These are phyloP conservation scores for Annulohypoxylon truncatum DNA, from an alignment of 2,329 filamentous ascomycete species.

Conservation along the genomic window DNA sequence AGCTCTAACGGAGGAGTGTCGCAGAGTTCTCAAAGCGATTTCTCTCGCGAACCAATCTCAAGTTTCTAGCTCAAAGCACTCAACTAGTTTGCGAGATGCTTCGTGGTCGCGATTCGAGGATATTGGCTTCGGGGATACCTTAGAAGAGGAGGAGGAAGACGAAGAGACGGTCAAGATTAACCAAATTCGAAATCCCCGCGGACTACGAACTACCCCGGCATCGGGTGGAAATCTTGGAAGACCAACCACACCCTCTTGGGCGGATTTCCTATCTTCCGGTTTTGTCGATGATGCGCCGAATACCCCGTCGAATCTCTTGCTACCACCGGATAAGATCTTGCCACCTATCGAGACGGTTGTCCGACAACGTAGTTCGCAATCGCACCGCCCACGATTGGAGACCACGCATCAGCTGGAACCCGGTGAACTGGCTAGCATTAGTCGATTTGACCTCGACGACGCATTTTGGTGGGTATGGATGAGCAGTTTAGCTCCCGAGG, in stretches of 20 bases:
- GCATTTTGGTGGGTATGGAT: conserved; percentile 99
- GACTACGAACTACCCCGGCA: conserved; percentile 73
- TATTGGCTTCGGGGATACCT: conserved; percentile 83
- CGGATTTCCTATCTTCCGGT: conserved; percentile 94
- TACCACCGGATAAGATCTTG: conserved; percentile 92
- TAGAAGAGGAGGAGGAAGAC: conserved; percentile 78
- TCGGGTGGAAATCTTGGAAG: conserved; percentile 76
- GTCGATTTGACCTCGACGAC: conserved; percentile 86
- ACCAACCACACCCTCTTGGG: conserved; percentile 97
- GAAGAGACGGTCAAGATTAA: conserved; percentile 62
- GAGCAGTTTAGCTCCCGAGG: conserved; percentile 91
- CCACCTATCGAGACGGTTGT: conserved; percentile 81
- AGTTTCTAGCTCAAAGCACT: conserved; percentile 75
- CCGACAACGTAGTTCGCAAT: conserved; percentile 87
- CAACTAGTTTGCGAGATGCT: conserved; percentile 80
- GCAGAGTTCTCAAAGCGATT: conserved; percentile 88
- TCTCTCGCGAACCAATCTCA: conserved; percentile 89
- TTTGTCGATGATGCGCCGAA: conserved; percentile 83
- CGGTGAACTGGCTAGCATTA: conserved; percentile 94
- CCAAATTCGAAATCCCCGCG: conserved; percentile 54
- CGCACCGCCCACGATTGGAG: conserved; percentile 79
- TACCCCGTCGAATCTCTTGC: conserved; percentile 73
- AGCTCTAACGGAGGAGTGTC: conserved; percentile 92
- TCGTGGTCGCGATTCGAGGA: conserved; percentile 98
- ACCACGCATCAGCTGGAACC: conserved; percentile 79